Evolutionary conservation across 768 basidiomycete species (phyloP).

Genomic region (Fibroporia radiculosa): DNA sequence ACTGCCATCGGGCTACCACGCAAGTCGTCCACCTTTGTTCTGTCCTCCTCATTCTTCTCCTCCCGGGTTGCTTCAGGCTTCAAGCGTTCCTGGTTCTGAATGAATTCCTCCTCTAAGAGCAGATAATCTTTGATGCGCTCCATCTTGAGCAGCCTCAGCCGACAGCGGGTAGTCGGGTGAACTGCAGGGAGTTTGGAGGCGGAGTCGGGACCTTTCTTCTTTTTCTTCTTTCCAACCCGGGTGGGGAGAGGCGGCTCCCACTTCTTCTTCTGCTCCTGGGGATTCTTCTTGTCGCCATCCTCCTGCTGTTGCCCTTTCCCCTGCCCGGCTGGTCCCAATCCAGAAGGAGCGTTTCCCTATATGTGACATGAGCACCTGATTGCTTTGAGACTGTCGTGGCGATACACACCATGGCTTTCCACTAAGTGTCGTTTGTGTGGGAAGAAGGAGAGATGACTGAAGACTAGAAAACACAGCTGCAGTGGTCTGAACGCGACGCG

Average conservation of each 20-base stretch:
- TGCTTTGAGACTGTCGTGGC: background rate
- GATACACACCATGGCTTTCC: slow-evolving; percentile 14
- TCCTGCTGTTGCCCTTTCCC: slow-evolving; percentile 29
- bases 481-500: slow-evolving; percentile 21
- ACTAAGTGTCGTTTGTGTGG: background rate
- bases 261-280: slow-evolving; percentile 73
- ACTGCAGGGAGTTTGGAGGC: slow-evolving; percentile 89
- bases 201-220: slow-evolving; percentile 76
- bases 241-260: slow-evolving; percentile 99
- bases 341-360: slow-evolving; percentile 75
- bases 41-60: slow-evolving; percentile 94
- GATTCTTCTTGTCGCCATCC: slow-evolving; percentile 33
- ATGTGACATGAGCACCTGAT: too few species aligned
- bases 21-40: slow-evolving; percentile 87
- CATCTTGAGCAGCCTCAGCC: slow-evolving; percentile 89
- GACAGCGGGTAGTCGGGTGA: slow-evolving; percentile 91
- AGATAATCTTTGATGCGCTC: slow-evolving; percentile 99
- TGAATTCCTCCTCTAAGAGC: slow-evolving; percentile 90
- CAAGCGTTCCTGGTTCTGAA: slow-evolving; percentile 85
- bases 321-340: slow-evolving; percentile 28
- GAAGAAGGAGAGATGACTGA: background rate
- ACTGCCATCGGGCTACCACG: slow-evolving; percentile 98
- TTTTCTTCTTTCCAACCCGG: slow-evolving; percentile 89
- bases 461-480: background rate
- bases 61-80: slow-evolving; percentile 84